Conservation (phyloP, 1,284 basidiomycete genomes). For the Cerrena zonata region DNA sequence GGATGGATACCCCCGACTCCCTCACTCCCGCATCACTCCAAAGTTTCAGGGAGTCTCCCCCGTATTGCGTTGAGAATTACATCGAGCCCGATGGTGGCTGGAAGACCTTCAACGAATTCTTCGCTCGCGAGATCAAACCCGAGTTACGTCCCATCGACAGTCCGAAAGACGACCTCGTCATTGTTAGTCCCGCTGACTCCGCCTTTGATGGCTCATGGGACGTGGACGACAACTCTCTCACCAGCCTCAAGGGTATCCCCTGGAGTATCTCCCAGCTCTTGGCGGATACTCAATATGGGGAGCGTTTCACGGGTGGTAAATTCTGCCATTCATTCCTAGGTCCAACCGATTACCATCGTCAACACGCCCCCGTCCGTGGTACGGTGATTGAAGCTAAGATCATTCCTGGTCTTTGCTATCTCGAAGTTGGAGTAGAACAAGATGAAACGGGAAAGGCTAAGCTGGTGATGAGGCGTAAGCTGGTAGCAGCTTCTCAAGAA, state of each 20-base stretch:
- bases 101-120: constrained; percentile 52
- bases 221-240: constrained; percentile 28
- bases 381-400: constrained; percentile 31
- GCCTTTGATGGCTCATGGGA: constrained; percentile 17
- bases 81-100: constrained; percentile 28
- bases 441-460: constrained; percentile 11
- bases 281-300: constrained; percentile 21
- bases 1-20: constrained; percentile 14
- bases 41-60: constrained; percentile 10
- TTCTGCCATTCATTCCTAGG: constrained; percentile 42
- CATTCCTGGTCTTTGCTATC: constrained; percentile 38
- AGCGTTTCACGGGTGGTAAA: constrained; percentile 36
- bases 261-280: constrained; percentile 41
- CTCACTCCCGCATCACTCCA: constrained; percentile 11
- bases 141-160: constrained; percentile 35
- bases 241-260: constrained; percentile 40
- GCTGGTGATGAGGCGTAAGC: background rate
- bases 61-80: constrained; percentile 18
- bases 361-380: constrained; percentile 38
- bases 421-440: constrained; percentile 17
- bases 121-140: constrained; percentile 38
- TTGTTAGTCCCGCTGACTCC: constrained; percentile 26
- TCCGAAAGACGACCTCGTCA: constrained; percentile 33
- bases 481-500: constrained; percentile 1
- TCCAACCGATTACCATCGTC: constrained; percentile 40